Percentiles rank a stretch among this genome's conserved stretches.
Evolutionary conservation across 441 rosid species (phyloP).

Genomic region (Gossypium aridum): DNA sequence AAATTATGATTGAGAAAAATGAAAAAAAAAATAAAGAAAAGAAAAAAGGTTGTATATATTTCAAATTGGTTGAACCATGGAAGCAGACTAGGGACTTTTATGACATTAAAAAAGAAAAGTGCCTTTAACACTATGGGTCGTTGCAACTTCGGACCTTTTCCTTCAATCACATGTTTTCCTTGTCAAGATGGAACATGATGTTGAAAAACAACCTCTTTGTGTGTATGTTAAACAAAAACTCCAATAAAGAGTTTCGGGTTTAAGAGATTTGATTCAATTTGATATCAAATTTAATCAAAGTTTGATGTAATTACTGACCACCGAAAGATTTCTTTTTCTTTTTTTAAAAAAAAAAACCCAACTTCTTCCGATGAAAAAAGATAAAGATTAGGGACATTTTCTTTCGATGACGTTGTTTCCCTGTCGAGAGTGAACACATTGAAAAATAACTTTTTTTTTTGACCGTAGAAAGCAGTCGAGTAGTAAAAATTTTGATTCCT

Average conservation of each 20-base stretch:
- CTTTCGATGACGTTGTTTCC: neutral
- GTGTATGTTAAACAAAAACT: too few species aligned
- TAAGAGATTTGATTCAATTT: too few species aligned
- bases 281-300: too few species aligned
- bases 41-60: neutral
- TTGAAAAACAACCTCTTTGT: neutral
- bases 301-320: too few species aligned
- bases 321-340: rapidly evolving
- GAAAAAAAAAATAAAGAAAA: neutral
- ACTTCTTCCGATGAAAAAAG: too few species aligned
- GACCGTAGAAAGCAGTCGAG: too few species aligned
- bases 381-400: neutral
- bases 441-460: neutral
- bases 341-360: too few species aligned
- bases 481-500: too few species aligned
- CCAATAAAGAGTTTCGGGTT: too few species aligned
- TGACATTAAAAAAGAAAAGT: neutral
- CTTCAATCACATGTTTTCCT: slow-evolving; percentile 2
- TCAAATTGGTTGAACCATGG: slow-evolving; percentile 15
- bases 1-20: neutral
- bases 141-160: neutral
- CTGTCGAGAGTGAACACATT: neutral
- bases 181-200: slow-evolving; percentile 5
- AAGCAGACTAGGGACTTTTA: slow-evolving; percentile 8
- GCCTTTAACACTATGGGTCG: neutral